Percentiles rank a stretch among this genome's conserved stretches.
Evolutionary conservation across 306 rosid genomes (phyloP).

Genomic region (Malus fusca): DNA sequence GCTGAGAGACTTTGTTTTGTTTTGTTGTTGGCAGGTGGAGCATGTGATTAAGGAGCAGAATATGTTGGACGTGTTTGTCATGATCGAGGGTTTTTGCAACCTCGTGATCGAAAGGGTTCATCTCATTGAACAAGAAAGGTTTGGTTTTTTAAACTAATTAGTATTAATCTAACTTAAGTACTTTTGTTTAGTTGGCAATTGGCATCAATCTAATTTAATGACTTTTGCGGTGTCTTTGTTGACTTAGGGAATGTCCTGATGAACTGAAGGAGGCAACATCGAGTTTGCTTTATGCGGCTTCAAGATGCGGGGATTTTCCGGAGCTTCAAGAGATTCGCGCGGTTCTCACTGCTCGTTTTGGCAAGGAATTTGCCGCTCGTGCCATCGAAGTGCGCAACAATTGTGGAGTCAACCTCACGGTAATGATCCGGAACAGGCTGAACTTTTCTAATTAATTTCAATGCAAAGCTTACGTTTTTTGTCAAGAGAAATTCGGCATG

Average conservation of each 20-base stretch:
- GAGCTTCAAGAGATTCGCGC: constrained; percentile 81
- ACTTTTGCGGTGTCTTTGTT: neutral
- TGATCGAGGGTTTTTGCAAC: constrained; percentile 62
- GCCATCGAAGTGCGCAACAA: constrained; percentile 66
- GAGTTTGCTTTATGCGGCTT: constrained; percentile 62
- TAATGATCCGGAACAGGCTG: neutral
- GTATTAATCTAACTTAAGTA: neutral
- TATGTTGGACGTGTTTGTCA: constrained; percentile 60
- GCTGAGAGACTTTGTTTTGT: neutral
- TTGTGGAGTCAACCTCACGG: constrained; percentile 61
- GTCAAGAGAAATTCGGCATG: neutral
- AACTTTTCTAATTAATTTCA: too few species aligned
- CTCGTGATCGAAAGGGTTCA: constrained; percentile 64
- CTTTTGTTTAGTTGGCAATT: neutral
- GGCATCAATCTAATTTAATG: neutral
- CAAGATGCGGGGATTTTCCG: constrained; percentile 94
- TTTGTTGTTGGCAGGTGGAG: constrained; percentile 46
- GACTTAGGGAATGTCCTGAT: constrained; percentile 63
- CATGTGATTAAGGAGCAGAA: constrained; percentile 78
- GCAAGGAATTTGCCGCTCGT: constrained; percentile 62
- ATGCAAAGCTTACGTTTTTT: neutral
- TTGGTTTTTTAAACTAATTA: neutral
- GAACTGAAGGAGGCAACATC: constrained; percentile 73
- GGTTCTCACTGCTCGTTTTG: constrained; percentile 50
- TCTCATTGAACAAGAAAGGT: constrained; percentile 80